These are phyloP conservation scores for Gaeumannomyces tritici DNA, from an alignment of 2,329 filamentous ascomycete species.

Conservation along the genomic window DNA sequence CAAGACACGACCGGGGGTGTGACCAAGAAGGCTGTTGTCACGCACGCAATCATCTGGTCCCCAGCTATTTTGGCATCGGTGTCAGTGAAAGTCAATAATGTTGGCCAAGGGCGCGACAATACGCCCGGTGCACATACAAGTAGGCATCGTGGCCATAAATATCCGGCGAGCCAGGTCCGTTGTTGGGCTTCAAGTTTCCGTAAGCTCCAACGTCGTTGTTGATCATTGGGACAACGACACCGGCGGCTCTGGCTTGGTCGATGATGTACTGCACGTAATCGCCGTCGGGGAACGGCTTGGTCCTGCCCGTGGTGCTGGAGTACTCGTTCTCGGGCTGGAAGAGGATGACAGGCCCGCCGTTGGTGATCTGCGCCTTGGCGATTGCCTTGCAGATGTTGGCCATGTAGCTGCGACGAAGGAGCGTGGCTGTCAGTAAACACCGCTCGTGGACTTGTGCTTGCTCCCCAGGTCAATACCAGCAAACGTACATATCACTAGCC, in stretches of 20 bases:
- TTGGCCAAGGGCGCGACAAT: slow-evolving; percentile 5
- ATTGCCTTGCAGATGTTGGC: slow-evolving; percentile 54
- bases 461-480: not conserved
- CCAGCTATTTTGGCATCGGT: not conserved
- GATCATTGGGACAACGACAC: slow-evolving; percentile 9
- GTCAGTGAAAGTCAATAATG: not conserved
- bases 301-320: not conserved
- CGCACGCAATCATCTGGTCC: not conserved
- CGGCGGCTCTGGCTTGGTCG: slow-evolving; percentile 6
- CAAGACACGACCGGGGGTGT: no score
- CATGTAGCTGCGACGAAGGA: slow-evolving; percentile 39
- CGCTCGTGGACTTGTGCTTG: not conserved
- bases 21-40: not conserved
- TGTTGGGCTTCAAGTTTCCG: slow-evolving; percentile 47
- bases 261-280: slow-evolving; percentile 11
- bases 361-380: slow-evolving; percentile 69
- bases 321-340: slow-evolving; percentile 82
- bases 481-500: slow-evolving; percentile 53
- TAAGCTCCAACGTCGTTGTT: slow-evolving; percentile 16
- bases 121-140: slow-evolving; percentile 5
- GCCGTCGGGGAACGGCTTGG: not conserved
- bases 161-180: slow-evolving; percentile 25
- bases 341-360: slow-evolving; percentile 70
- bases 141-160: slow-evolving; percentile 18
- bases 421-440: not conserved